Conservation (phyloP, 116 monocot genomes). For the Zostera marina region DNA sequence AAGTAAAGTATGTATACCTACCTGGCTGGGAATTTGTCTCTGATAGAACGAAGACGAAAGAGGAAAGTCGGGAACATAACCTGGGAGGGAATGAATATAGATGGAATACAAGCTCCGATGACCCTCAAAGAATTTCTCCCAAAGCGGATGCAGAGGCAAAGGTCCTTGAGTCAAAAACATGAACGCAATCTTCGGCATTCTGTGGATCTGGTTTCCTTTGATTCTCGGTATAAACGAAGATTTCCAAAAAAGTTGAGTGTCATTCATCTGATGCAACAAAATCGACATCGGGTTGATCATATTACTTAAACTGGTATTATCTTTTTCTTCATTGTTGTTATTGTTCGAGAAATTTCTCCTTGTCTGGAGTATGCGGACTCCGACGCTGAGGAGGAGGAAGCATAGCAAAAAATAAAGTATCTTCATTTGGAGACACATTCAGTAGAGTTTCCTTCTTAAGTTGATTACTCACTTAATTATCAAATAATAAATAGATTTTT, state of each 20-base stretch:
- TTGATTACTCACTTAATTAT: too few species aligned
- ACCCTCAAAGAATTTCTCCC: slow-evolving; percentile 69
- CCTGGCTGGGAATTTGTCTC: slow-evolving; percentile 53
- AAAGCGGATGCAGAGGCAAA: slow-evolving; percentile 60
- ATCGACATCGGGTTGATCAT: slow-evolving; percentile 32
- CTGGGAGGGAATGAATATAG: slow-evolving; percentile 36
- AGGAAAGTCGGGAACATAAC: slow-evolving; percentile 27
- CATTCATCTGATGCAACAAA: slow-evolving; percentile 50
- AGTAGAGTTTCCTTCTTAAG: too few species aligned
- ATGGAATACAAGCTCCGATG: slow-evolving; percentile 47
- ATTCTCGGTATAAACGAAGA: slow-evolving; percentile 54
- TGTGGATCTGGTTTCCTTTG: slow-evolving; percentile 45
- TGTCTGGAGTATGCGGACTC: slow-evolving; percentile 20
- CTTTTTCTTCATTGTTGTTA: too few species aligned
- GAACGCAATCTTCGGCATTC: slow-evolving; percentile 81
- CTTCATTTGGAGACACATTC: slow-evolving; percentile 14
- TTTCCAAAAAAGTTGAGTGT: slow-evolving; percentile 78
- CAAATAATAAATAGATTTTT: too few species aligned
- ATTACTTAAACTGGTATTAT: slow-evolving; percentile 10
- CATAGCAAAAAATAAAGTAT: slow-evolving; percentile 21
- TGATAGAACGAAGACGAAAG: slow-evolving; percentile 33
- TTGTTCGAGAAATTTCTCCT: slow-evolving; percentile 14
- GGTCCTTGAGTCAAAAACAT: slow-evolving; percentile 76
- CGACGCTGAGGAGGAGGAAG: slow-evolving; percentile 37
- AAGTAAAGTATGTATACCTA: slow-evolving; percentile 6